Conservation (phyloP, 2,329 filamentous ascomycete genomes). For the Pseudogymnoascus sp. region DNA sequence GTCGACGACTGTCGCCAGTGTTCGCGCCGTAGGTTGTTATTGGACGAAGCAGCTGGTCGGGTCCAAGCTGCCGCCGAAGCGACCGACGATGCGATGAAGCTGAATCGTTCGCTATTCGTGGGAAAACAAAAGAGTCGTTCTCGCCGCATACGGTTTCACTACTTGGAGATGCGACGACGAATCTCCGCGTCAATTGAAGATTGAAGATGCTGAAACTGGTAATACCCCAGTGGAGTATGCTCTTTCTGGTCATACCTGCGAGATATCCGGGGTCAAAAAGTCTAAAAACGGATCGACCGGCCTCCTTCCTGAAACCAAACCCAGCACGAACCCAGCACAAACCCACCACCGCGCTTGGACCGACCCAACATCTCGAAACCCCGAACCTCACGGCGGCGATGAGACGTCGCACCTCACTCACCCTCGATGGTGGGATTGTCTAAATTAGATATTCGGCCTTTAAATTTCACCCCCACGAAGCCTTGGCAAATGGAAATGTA, state of each 20-base stretch:
- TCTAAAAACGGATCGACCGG: neutral
- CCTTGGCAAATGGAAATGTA: neutral
- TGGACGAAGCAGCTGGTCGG: neutral
- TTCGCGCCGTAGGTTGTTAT: neutral
- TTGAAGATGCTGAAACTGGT: neutral
- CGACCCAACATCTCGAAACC: neutral
- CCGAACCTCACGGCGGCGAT: neutral
- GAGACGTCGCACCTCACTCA: conserved; percentile 4
- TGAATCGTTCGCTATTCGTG: conserved; percentile 2
- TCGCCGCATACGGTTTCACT: neutral
- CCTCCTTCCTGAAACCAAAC: neutral
- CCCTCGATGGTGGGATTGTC: neutral
- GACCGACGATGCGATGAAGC: neutral
- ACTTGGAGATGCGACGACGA: conserved; percentile 1
- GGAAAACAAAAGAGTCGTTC: neutral
- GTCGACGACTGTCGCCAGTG: neutral
- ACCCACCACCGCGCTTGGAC: neutral
- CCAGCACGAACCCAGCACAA: neutral
- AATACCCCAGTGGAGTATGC: neutral
- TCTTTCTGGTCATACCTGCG: neutral
- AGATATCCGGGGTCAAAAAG: neutral
- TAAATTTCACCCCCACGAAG: neutral
- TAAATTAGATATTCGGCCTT: neutral
- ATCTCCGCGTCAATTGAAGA: neutral
- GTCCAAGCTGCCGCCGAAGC: neutral